Base-by-base conservation (phyloP, 2,329 filamentous ascomycete species). In the Celoporthe dispersa region DNA sequence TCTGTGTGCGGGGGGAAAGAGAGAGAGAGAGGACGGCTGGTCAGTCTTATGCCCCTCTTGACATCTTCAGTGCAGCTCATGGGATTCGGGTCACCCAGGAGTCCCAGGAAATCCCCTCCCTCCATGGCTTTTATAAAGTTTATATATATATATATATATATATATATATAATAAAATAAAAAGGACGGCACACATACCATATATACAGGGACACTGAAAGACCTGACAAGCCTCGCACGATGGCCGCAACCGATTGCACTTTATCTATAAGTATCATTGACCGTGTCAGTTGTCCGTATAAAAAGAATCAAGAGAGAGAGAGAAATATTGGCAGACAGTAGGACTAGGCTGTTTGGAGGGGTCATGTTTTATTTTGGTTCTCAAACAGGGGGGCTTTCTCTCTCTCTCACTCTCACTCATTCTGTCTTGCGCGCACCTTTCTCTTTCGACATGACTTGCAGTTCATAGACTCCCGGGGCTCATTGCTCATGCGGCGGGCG, bases 381-480 rank as follows among this genome's bases (percentile, higher is more conserved):
- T 66, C 66, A n/a, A n/a, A n/a, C n/a, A 70, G 25, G 63, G 16
- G 16, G 6, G 44, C 44, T n/a, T 22, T 48, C 39, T 41, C 39
- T 41, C 39, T 41, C 39, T 41, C 39, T 41, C 39, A 19, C 19
- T 44, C 16, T 44, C 12, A 16, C 39, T 41, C 39, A 16, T 14
- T 41, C 39, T 41, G 11, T 41, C 39, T 44, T 11, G n/a, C 22
- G 71, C 83, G 63, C 81, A 95, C 93, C 91, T 97, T 97, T 83
- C 94, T 87, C 82, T 97, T 97, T 75, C 94, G 89, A 84, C 94
- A 97, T 69, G 93, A 96, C 81, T 97, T 97, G 88, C 94, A 97
- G 80, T 97, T 97, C 94, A 97, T 97, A 44, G 92, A 92, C 84
- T 97, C 94, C 76, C 92, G 90, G 55, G 92, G 92, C 79, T 96